Evolutionary conservation across 176 grass and related monocot species (phyloP).

Genomic region (Urochloa ruziziensis): DNA sequence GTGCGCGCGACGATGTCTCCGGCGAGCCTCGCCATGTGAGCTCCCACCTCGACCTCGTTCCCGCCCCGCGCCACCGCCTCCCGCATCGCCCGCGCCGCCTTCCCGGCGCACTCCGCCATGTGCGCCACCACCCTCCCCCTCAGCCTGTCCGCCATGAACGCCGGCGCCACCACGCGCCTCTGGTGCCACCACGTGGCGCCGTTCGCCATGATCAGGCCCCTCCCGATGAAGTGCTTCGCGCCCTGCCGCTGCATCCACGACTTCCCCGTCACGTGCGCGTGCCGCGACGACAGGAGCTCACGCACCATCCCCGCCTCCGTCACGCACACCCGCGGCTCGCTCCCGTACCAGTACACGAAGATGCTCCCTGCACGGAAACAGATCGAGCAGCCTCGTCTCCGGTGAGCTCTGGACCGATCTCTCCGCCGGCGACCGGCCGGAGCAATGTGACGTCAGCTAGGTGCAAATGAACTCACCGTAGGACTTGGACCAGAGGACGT

Average conservation of each 20-base stretch:
- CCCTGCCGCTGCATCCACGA: constrained; percentile 77
- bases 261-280: constrained; percentile 66
- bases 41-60: constrained; percentile 85
- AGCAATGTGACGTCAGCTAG: background rate
- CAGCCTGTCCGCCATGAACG: constrained; percentile 83
- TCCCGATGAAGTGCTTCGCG: constrained; percentile 64
- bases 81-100: constrained; percentile 42
- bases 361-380: constrained; percentile 36
- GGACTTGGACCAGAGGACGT: constrained; percentile 66
- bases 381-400: background rate
- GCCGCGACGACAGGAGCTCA: constrained; percentile 84
- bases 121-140: constrained; percentile 62
- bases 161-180: constrained; percentile 72
- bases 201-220: constrained; percentile 75
- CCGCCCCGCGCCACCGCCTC: constrained; percentile 39
- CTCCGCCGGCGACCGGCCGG: background rate
- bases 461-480: constrained; percentile 47
- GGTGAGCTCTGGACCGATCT: background rate
- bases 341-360: constrained; percentile 94
- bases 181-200: constrained; percentile 66
- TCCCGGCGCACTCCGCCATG: constrained; percentile 80
- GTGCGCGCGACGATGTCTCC: constrained; percentile 82
- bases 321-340: constrained; percentile 90
- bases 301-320: constrained; percentile 80
- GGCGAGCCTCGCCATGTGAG: constrained; percentile 66